Percentiles rank a stretch among this genome's conserved stretches.
phyloP scores from a whole-genome alignment of 768 basidiomycete genomes.

The Naganishia antarctica region DNA sequence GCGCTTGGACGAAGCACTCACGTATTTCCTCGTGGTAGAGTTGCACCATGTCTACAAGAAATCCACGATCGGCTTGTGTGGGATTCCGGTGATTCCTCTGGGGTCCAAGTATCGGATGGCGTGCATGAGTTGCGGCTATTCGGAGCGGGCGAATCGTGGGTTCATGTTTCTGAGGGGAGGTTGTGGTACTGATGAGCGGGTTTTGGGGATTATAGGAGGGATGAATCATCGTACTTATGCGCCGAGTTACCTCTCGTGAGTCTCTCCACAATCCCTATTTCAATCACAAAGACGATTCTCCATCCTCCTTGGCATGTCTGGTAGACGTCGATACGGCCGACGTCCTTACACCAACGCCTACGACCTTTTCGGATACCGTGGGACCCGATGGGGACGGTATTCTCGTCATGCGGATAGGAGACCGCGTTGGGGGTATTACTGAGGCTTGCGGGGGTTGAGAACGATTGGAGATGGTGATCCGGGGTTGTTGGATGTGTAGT shows the following conservation, averaged over 20 bases:
- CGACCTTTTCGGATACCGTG: background rate
- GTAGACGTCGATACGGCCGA: background rate
- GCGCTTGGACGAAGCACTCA: background rate
- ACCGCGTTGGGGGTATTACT: background rate
- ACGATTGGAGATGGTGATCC: background rate
- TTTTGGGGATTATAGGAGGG: background rate
- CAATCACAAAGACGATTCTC: too few species aligned
- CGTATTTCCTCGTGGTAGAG: background rate
- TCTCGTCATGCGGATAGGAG: background rate
- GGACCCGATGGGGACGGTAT: conserved; percentile 1
- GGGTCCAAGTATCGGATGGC: background rate
- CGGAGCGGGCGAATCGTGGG: conserved; percentile 2
- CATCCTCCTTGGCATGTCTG: background rate
- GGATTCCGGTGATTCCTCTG: background rate
- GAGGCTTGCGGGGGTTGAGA: background rate
- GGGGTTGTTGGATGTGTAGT: background rate
- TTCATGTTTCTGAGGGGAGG: too few species aligned
- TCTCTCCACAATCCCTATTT: background rate
- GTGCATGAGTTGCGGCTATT: conserved; percentile 2
- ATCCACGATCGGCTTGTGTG: background rate
- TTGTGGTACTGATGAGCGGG: background rate
- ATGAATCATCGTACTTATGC: background rate
- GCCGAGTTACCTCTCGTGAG: background rate
- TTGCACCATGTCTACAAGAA: background rate
- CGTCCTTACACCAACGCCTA: background rate